These are phyloP conservation scores for Solanum tarijense DNA, from an alignment of 257 asterid species.

Conservation along the genomic window DNA sequence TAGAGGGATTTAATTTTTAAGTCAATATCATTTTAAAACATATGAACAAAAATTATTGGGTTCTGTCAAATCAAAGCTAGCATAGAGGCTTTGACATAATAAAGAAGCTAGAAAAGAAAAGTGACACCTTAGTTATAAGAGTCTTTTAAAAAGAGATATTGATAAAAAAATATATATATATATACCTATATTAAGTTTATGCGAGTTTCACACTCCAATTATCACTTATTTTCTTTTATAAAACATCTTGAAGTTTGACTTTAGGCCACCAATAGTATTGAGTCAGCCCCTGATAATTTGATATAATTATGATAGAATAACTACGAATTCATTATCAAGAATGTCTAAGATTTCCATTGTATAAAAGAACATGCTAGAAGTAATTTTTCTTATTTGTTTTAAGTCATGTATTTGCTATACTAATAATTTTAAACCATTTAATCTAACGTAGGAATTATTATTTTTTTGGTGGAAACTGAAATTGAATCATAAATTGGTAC, in stretches of 20 bases:
- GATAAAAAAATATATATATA: no score
- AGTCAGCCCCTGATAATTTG: fast-evolving
- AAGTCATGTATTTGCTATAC: no score
- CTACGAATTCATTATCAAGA: not conserved
- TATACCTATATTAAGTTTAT: no score
- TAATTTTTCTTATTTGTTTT: not conserved
- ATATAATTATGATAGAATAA: not conserved
- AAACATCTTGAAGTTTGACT: not conserved
- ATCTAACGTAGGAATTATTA: no score
- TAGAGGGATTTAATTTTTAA: not conserved
- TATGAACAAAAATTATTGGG: no score
- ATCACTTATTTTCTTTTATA: no score
- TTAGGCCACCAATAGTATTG: not conserved
- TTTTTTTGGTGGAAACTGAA: no score
- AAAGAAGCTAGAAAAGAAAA: not conserved
- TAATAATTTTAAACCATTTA: no score
- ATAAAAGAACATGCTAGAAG: not conserved
- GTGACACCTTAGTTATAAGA: no score
- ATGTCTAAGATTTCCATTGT: no score
- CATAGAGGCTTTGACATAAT: not conserved
- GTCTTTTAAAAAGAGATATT: not conserved
- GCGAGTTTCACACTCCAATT: fast-evolving
- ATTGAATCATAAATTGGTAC: no score
- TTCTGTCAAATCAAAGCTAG: not conserved
- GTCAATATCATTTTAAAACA: not conserved